These are phyloP conservation scores for Trichosporon sp. DNA, from an alignment of 1,284 basidiomycete species.

Conservation along the genomic window DNA sequence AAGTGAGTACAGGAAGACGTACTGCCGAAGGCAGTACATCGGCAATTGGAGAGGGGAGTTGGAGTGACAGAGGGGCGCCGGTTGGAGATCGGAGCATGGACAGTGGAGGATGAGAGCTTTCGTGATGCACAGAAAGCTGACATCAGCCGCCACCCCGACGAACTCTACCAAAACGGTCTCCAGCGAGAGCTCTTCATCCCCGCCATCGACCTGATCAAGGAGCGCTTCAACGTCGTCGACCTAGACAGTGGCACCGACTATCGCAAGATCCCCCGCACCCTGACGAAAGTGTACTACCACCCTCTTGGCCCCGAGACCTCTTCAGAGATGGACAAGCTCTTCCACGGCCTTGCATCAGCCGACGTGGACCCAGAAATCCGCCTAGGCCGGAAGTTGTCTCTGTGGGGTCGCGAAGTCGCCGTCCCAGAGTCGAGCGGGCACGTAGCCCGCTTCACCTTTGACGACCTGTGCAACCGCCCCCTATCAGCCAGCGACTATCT, in stretches of 20 bases:
- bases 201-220: slow-evolving; percentile 88
- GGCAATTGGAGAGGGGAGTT: no score
- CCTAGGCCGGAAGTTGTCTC: slow-evolving; percentile 61
- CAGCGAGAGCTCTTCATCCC: slow-evolving; percentile 95
- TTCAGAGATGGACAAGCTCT: slow-evolving; percentile 67
- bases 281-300: slow-evolving; percentile 86
- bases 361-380: slow-evolving; percentile 55
- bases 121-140: no score
- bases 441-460: slow-evolving; percentile 82
- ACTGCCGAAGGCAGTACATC: no score
- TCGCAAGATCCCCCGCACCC: slow-evolving; percentile 77
- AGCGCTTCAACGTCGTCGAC: slow-evolving; percentile 78
- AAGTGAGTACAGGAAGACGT: no score
- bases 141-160: slow-evolving; percentile 85
- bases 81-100: no score
- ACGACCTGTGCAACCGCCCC: slow-evolving; percentile 81
- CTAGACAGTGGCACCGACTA: slow-evolving; percentile 95
- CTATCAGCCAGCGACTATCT: slow-evolving; percentile 93
- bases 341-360: slow-evolving; percentile 57
- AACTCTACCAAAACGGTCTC: slow-evolving; percentile 98
- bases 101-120: no score
- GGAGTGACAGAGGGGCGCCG: no score
- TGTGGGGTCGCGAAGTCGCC: slow-evolving; percentile 80
- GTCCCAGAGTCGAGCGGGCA: slow-evolving; percentile 73
- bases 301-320: slow-evolving; percentile 64